Percentiles rank a stretch among this genome's conserved stretches.
phyloP scores from a whole-genome alignment of 768 basidiomycete genomes.

The Suillus luteus region DNA sequence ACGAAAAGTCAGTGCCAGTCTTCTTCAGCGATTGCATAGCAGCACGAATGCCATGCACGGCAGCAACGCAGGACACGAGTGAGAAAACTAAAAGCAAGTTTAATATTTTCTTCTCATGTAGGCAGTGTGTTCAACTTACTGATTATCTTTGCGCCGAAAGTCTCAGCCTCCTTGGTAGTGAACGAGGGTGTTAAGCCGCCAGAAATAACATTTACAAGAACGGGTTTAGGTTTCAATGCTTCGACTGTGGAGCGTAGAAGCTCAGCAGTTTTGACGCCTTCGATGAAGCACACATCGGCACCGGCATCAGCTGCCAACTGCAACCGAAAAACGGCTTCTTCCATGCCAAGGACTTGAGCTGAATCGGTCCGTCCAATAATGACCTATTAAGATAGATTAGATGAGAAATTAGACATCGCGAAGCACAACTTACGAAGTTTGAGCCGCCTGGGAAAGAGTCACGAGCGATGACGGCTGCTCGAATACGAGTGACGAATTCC shows the following conservation, averaged over 20 bases:
- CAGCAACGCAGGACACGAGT: constrained; percentile 73
- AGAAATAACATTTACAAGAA: constrained; percentile 79
- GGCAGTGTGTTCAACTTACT: constrained; percentile 45
- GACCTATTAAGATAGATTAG: constrained; percentile 40
- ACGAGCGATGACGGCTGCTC: constrained; percentile 76
- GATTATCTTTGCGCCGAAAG: constrained; percentile 73
- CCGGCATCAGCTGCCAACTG: constrained; percentile 73
- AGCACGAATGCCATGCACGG: constrained; percentile 75
- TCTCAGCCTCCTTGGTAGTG: constrained; percentile 67
- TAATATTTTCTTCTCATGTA: neutral
- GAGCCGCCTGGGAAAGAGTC: constrained; percentile 75
- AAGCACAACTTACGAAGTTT: constrained; percentile 55
- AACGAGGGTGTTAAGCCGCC: constrained; percentile 78
- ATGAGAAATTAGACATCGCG: neutral
- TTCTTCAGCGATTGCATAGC: constrained; percentile 76
- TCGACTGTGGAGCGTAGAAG: constrained; percentile 64
- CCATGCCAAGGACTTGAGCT: constrained; percentile 78
- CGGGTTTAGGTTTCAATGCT: constrained; percentile 72
- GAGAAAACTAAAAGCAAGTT: constrained; percentile 58
- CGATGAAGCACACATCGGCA: constrained; percentile 82
- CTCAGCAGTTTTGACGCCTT: constrained; percentile 71
- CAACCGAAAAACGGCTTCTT: constrained; percentile 66
- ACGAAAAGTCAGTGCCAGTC: constrained; percentile 71
- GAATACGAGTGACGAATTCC: constrained; percentile 72
- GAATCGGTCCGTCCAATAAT: constrained; percentile 80